phyloP scores from a whole-genome alignment of 192 early-diverging fungal genomes.

The Lobosporangium transversale region DNA sequence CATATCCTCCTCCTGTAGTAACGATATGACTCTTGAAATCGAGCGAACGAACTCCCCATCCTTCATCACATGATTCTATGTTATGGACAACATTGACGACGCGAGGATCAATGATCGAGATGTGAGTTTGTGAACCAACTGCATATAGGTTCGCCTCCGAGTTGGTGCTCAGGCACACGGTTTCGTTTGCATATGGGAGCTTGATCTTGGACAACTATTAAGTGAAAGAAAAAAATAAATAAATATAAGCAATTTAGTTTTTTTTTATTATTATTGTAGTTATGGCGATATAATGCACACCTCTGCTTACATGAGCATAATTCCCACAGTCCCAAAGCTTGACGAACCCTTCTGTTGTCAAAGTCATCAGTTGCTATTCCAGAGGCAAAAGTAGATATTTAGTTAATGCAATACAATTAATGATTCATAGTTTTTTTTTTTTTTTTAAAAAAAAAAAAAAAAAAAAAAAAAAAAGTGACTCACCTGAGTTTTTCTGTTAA shows the following conservation, averaged over 20 bases:
- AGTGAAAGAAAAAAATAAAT: slow-evolving; percentile 1
- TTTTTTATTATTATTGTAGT: not conserved
- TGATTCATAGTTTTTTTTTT: not conserved
- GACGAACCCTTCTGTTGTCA: slow-evolving; percentile 69
- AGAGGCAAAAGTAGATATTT: not conserved
- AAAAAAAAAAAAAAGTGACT: slow-evolving; percentile 6
- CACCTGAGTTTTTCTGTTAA: slow-evolving; percentile 50
- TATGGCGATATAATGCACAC: too few relatives aligned
- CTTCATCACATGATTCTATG: slow-evolving; percentile 69
- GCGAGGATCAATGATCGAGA: slow-evolving; percentile 50
- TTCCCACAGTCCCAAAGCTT: slow-evolving; percentile 70
- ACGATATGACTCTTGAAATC: slow-evolving; percentile 57
- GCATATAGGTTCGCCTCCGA: slow-evolving; percentile 39
- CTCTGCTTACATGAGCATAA: not conserved
- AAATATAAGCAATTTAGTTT: not conserved
- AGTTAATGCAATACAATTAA: not conserved
- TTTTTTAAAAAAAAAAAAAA: not conserved
- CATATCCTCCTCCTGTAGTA: slow-evolving; percentile 71
- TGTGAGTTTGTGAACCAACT: slow-evolving; percentile 54
- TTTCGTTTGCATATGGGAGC: slow-evolving; percentile 29
- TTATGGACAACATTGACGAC: slow-evolving; percentile 52
- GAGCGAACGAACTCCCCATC: slow-evolving; percentile 75
- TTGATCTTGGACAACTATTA: slow-evolving; percentile 19
- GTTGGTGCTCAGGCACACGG: slow-evolving; percentile 54
- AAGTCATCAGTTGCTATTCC: slow-evolving; percentile 56